Conservation (phyloP, 495 filamentous ascomycete species). For the Zalerion maritima region DNA sequence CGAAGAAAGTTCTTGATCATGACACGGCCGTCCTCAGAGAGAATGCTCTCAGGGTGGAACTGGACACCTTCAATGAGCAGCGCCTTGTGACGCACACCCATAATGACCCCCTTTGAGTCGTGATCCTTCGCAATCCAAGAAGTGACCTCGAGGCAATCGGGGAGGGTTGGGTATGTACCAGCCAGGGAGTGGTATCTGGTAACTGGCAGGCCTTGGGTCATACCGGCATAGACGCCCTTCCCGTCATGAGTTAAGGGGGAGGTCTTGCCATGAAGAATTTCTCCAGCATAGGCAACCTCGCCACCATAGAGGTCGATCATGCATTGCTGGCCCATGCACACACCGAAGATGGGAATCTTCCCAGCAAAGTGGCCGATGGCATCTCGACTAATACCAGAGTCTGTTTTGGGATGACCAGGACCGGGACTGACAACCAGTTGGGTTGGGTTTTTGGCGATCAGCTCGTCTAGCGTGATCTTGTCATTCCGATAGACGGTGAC, state of each 20-base stretch:
- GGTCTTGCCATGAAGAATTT: conserved; percentile 96
- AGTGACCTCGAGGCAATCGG: conserved; percentile 72
- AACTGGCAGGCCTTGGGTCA: conserved; percentile 66
- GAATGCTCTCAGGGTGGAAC: conserved; percentile 94
- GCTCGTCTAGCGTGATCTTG: conserved; percentile 68
- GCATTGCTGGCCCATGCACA: conserved; percentile 96
- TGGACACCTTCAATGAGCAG: conserved; percentile 85
- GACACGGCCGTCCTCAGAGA: conserved; percentile 70
- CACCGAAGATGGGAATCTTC: conserved; percentile 90
- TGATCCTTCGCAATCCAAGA: conserved; percentile 71
- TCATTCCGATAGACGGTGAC: conserved; percentile 89
- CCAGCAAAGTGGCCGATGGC: conserved; percentile 88
- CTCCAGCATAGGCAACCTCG: conserved; percentile 79
- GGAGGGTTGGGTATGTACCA: conserved; percentile 79
- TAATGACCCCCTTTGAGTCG: conserved; percentile 64
- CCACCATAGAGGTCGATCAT: conserved; percentile 88
- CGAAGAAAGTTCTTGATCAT: conserved; percentile 90
- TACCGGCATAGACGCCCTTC: conserved; percentile 70
- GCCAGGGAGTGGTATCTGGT: conserved; percentile 96
- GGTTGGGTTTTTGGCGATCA: conserved; percentile 70
- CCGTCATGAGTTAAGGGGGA: conserved; percentile 75
- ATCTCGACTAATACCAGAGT: conserved; percentile 83
- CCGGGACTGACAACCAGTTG: conserved; percentile 92
- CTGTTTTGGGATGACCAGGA: conserved; percentile 76
- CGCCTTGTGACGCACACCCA: conserved; percentile 91